Evolutionary conservation across 2,329 filamentous ascomycete species (phyloP), one percentile per base, ranked within the genome.

Genomic region (Calonectria multiphialidica): DNA sequence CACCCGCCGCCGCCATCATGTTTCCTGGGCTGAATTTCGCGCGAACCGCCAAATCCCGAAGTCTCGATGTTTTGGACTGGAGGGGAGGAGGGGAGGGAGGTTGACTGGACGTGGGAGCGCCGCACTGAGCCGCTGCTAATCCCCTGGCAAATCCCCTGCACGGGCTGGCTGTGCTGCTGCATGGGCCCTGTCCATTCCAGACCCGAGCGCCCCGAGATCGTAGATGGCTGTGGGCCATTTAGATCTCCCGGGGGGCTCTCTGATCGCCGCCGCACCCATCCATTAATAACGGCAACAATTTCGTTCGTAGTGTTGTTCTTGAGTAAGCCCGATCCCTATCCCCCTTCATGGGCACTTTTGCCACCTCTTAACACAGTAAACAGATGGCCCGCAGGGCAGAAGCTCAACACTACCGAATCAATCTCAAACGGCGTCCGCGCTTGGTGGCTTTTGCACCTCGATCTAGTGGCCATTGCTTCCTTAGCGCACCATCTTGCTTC

Each of bases 391-490:
- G 33, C 49, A 15, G 4, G 28, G 49, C 10, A 33, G 49, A 30
- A 33, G 6, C 25, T 33, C 16, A 53, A n/a, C 28, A 33, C 35
- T 59, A 7, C 53, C 37, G 37, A 59, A 59, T 59, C 53, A 59
- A 59, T 59, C 53, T 40, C 53, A 59, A 59, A 59, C 53, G 53
- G 53, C n/a, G 53, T 42, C 33, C 37, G 53, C 53, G 35, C 53
- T 40, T 21, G 13, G 53, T 59, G 53, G 53, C 53, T 59, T 40
- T 21, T 40, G 33, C 33, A 59, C 53, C 35, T 25, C 53, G 33
- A 59, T 59, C 53, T 16, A 59, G 47, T 53, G 47, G 44, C 44
- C 25, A 61, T 61, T 61, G 53, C 65, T 59, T 49, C 21, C 44
- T 59, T 47, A 49, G 65, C 42, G 53, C n/a, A 42, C 57, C 53